Percentiles rank a stretch among this genome's conserved stretches.
Conservation (phyloP, 306 rosid species). For the Sechiopsis laciniata region DNA sequence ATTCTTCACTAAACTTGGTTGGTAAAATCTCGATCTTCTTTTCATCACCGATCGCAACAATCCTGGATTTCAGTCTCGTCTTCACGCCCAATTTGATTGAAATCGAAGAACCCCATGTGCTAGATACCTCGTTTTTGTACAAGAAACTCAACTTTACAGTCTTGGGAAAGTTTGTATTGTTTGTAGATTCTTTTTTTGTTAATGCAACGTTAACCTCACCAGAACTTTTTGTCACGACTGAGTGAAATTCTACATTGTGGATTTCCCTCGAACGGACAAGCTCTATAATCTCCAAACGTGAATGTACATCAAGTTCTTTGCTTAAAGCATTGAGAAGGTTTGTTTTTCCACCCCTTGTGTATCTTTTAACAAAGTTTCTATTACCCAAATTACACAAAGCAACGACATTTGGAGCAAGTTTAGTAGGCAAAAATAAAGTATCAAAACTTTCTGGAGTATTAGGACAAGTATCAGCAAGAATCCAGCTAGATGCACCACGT, state of each 20-base stretch:
- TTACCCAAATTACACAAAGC: constrained; percentile 4
- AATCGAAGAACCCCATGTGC: neutral
- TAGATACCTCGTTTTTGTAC: too few relatives aligned
- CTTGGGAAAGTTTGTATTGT: neutral
- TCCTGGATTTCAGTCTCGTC: neutral
- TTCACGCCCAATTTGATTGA: neutral
- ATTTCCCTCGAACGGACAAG: neutral
- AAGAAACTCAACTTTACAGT: neutral
- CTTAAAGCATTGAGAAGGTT: neutral
- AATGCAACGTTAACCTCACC: neutral
- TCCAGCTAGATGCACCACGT: neutral
- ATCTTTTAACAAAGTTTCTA: neutral
- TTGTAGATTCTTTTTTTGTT: neutral
- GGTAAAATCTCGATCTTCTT: too few relatives aligned
- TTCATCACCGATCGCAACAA: neutral
- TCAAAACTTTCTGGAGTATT: neutral
- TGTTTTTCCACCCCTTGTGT: neutral
- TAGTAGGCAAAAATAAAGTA: neutral
- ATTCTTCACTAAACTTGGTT: neutral
- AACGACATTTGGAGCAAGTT: neutral
- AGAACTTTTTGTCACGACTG: neutral
- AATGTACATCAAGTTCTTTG: neutral
- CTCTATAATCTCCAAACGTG: neutral
- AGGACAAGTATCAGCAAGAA: neutral
- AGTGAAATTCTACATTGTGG: neutral